Conservation (phyloP, 345 rosid species). For the Mercurialis annua region DNA sequence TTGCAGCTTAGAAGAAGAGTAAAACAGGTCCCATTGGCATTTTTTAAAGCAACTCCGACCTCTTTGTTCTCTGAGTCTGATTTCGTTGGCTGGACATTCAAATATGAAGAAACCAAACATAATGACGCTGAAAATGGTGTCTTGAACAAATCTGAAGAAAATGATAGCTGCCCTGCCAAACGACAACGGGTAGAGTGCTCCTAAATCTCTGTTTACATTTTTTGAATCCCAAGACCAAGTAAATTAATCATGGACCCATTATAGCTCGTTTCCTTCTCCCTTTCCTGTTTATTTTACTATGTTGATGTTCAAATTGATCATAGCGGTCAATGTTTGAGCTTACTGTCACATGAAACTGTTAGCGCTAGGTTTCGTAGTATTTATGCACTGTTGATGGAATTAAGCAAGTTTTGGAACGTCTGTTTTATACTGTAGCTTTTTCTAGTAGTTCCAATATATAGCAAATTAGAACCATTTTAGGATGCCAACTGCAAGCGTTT, state of each 20-base stretch:
- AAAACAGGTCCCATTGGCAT: constrained; percentile 87
- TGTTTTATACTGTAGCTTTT: too few relatives aligned
- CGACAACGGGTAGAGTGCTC: constrained; percentile 39
- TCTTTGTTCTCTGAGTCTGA: constrained; percentile 69
- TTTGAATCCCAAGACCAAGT: neutral
- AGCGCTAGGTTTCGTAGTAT: too few relatives aligned
- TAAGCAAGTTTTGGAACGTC: too few relatives aligned
- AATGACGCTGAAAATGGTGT: neutral
- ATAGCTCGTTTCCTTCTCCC: too few relatives aligned
- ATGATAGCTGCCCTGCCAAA: constrained; percentile 22
- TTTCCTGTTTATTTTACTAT: too few relatives aligned
- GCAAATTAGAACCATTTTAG: too few relatives aligned
- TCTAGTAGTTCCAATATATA: too few relatives aligned
- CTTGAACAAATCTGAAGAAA: constrained; percentile 9
- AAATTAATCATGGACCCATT: neutral
- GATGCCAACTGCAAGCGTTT: too few relatives aligned
- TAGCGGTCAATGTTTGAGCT: too few relatives aligned
- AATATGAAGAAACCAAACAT: constrained; percentile 23
- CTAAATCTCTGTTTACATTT: neutral
- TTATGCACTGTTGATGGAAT: too few relatives aligned
- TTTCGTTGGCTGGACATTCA: constrained; percentile 80
- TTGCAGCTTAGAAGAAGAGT: constrained; percentile 74
- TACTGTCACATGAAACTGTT: too few relatives aligned
- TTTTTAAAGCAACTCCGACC: constrained; percentile 58
- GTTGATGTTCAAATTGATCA: too few relatives aligned